A percentile compares a stretch with the other conserved stretches of the same genome.
phyloP scores from a whole-genome alignment of 257 asterid species.

The Solanum gandarillasii region DNA sequence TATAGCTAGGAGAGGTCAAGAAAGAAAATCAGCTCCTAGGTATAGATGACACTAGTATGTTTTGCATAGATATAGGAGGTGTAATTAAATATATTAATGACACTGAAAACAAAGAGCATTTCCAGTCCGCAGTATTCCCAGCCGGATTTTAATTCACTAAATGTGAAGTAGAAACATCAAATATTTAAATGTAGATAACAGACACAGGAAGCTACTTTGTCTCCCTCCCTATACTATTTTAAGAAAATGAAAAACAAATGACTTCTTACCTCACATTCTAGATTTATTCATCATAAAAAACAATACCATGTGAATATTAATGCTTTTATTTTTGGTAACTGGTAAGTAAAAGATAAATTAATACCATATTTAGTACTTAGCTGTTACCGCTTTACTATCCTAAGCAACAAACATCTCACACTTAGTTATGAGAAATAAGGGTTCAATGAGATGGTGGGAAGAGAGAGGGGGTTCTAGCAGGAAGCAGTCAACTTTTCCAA shows the following conservation, averaged over 20 bases:
- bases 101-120: not conserved
- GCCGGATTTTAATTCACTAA: not conserved
- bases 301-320: not conserved
- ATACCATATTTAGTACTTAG: not conserved
- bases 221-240: not conserved
- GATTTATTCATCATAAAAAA: not conserved
- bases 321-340: not conserved
- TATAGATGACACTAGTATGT: not conserved
- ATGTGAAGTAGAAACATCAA: not conserved
- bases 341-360: not conserved
- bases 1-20: not conserved
- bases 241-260: not conserved
- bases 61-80: not conserved
- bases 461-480: not conserved
- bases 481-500: not conserved
- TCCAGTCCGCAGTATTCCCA: not conserved
- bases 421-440: not conserved
- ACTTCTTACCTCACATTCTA: not conserved
- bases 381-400: not conserved
- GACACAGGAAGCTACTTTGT: not conserved
- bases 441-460: not conserved
- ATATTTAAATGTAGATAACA: not conserved
- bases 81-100: not conserved
- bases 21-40: not conserved
- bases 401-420: not conserved